These are phyloP conservation scores for Podaxis pistillaris DNA, from an alignment of 768 basidiomycete genomes.

Conservation along the genomic window DNA sequence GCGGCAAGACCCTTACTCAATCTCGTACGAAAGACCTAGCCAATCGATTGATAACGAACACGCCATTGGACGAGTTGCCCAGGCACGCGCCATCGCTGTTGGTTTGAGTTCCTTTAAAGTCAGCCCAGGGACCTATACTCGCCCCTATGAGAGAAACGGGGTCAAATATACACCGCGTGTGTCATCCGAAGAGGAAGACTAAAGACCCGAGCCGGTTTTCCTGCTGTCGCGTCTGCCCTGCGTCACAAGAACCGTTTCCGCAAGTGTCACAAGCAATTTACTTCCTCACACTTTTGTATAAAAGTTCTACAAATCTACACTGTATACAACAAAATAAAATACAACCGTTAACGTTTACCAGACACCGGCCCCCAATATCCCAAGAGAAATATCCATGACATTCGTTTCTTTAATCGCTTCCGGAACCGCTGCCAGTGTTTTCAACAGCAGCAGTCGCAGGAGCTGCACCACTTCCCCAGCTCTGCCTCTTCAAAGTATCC, in stretches of 20 bases:
- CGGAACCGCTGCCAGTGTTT: neutral
- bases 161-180: neutral
- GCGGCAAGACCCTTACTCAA: neutral
- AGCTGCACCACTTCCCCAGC: constrained; percentile 13
- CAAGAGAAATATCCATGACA: neutral
- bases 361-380: neutral
- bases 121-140: neutral
- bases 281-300: neutral
- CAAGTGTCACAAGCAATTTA: neutral
- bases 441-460: neutral
- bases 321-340: neutral
- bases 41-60: neutral
- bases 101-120: neutral
- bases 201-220: neutral
- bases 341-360: neutral
- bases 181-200: neutral
- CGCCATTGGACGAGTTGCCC: neutral
- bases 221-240: neutral
- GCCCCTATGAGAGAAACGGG: neutral
- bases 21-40: neutral
- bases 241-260: neutral
- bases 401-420: neutral
- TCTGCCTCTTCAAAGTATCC: constrained; percentile 14
- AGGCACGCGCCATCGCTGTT: neutral
- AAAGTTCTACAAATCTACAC: neutral